phyloP scores from a whole-genome alignment of 1,284 basidiomycete genomes.

The Irpex sp. region DNA sequence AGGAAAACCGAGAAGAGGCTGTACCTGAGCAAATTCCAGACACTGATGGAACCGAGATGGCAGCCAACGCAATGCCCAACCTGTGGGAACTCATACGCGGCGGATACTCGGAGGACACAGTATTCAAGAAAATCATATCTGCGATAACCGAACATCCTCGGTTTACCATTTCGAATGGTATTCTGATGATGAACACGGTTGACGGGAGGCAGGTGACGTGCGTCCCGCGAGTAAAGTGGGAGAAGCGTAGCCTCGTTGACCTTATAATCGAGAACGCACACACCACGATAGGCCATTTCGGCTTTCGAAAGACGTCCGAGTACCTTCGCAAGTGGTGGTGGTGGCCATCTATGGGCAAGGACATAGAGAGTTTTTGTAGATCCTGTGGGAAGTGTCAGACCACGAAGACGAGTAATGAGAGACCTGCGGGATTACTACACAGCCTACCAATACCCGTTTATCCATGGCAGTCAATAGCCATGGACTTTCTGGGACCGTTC shows the following conservation, averaged over 20 bases:
- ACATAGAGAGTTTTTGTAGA: constrained; percentile 22
- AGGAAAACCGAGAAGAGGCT: too few relatives aligned
- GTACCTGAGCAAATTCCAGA: too few relatives aligned
- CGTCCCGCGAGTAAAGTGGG: constrained; percentile 23
- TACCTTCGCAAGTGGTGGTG: constrained; percentile 27
- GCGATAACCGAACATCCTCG: neutral
- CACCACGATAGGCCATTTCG: constrained; percentile 27
- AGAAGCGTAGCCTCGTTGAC: constrained; percentile 17
- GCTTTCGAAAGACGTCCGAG: constrained; percentile 22
- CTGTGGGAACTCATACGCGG: too few relatives aligned
- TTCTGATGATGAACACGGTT: neutral
- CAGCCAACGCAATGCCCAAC: too few relatives aligned
- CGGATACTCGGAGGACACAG: too few relatives aligned
- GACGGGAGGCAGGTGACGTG: constrained; percentile 8
- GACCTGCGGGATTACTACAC: constrained; percentile 24
- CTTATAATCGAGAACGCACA: constrained; percentile 26
- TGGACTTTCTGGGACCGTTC: constrained; percentile 38
- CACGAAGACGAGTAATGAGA: constrained; percentile 19
- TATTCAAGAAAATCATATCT: too few relatives aligned
- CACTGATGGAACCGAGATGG: too few relatives aligned
- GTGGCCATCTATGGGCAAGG: constrained; percentile 25
- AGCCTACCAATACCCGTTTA: constrained; percentile 19
- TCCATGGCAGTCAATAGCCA: constrained; percentile 29
- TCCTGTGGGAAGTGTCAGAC: constrained; percentile 24
- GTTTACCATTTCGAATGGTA: too few relatives aligned